Base-by-base conservation (phyloP, 2,329 filamentous ascomycete species). In the Pseudogymnoascus sp. region DNA sequence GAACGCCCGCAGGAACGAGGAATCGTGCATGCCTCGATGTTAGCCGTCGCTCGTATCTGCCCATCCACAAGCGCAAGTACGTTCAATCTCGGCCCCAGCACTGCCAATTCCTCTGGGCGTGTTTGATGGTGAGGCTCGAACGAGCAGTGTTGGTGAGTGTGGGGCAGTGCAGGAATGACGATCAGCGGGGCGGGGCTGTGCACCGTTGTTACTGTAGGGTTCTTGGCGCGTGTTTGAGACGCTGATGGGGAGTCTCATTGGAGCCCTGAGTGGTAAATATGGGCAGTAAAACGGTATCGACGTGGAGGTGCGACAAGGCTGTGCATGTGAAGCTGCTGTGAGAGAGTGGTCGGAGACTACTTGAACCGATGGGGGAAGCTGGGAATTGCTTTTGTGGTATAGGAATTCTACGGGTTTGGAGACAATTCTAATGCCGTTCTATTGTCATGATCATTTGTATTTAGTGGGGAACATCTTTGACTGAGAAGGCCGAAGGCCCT, bases 161-260 rank as follows among this genome's bases (percentile, higher is more conserved):
- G 47, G 47, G 47, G 47, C 47, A 16, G 47, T 54, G 47, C 47
- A 54, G 28, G n/a, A 14, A 20, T 6, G 43, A 11, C 28, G 47
- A 54, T 54, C 47, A 30, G 47, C 28, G 47, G 47, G 47, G 47
- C 47, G 28, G 47, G 47, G 47, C 47, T 54, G 28, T 54, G 47
- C 47, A 54, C 16, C 16, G 16, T 54, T 35, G 28, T 33, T 33
- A 33, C 25, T 1, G 5, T 20, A 54, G 9, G n/a, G 28, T 2
- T 54, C 47, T 54, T 54, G 47, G 47, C 47, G 47, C 43, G 16
- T 33, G 30, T 18, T 18, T 33, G 47, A 35, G 28, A 54, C 47
- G 16, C n/a, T 18, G 47, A 28, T 54, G 41, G 28, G 47, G 33
- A 6, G 47, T 33, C 9, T 54, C 5, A 54, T 33, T 54, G 47